A percentile compares a stretch with the other conserved stretches of the same genome.
Conservation (phyloP, 2,329 filamentous ascomycete species). For the Amphichorda felina region DNA sequence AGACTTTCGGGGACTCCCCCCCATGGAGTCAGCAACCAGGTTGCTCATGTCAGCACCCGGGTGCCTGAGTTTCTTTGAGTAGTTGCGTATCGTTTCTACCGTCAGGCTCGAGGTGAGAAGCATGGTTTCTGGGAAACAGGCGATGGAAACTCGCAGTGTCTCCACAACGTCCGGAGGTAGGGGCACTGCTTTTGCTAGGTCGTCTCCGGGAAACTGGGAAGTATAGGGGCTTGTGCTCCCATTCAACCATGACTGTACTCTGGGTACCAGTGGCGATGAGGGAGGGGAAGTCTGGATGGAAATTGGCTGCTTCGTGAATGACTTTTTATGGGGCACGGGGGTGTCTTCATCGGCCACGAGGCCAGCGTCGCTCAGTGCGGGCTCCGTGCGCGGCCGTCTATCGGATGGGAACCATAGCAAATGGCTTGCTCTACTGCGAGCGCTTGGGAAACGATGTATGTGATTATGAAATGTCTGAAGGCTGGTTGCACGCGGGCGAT, state of each 20-base stretch:
- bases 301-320: constrained; percentile 7
- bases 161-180: constrained; percentile 42
- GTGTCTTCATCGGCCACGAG: not conserved
- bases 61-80: constrained; percentile 41
- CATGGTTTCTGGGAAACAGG: constrained; percentile 49
- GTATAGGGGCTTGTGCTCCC: constrained; percentile 16
- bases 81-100: constrained; percentile 44
- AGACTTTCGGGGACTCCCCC: constrained; percentile 13
- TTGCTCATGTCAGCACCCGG: constrained; percentile 13
- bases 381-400: not conserved
- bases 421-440: not conserved
- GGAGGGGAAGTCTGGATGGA: constrained; percentile 20
- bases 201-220: constrained; percentile 17
- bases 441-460: not conserved
- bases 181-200: constrained; percentile 28
- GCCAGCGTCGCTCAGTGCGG: not conserved
- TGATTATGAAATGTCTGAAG: not conserved
- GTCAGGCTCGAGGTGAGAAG: constrained; percentile 41
- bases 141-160: constrained; percentile 38
- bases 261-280: constrained; percentile 20
- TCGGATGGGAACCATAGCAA: not conserved
- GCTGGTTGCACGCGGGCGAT: constrained; percentile 1
- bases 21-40: constrained; percentile 7
- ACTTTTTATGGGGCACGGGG: not conserved
- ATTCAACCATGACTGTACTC: constrained; percentile 23